Conservation (phyloP, 768 basidiomycete genomes). For the Suillus subalutaceus region DNA sequence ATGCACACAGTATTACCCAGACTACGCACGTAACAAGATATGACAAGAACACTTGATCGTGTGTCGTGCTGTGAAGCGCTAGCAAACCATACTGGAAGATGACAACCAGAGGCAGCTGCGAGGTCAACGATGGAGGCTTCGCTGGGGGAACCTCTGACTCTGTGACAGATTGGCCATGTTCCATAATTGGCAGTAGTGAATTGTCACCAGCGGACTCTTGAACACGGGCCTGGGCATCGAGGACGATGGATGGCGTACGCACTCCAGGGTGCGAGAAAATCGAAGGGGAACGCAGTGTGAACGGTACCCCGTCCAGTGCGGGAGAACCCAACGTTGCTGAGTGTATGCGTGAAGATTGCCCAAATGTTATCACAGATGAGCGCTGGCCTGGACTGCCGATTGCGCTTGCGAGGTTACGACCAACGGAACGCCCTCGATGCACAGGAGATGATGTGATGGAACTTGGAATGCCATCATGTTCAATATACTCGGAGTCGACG, state of each 20-base stretch:
- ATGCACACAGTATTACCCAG: conserved; percentile 5
- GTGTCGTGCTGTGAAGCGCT: conserved; percentile 86
- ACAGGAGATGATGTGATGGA: conserved; percentile 13
- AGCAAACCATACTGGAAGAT: conserved; percentile 91
- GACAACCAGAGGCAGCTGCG: conserved; percentile 78
- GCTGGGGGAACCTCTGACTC: conserved; percentile 45
- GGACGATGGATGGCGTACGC: conserved; percentile 71
- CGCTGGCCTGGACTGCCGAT: conserved; percentile 20
- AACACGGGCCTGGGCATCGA: conserved; percentile 67
- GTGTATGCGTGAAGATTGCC: conserved; percentile 27
- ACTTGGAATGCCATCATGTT: conserved; percentile 33
- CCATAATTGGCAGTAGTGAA: conserved; percentile 47
- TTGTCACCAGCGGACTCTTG: conserved; percentile 43
- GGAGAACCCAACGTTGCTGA: conserved; percentile 36
- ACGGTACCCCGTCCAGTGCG: conserved; percentile 37
- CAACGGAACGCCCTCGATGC: conserved; percentile 21
- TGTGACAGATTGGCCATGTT: conserved; percentile 40
- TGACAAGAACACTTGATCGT: conserved; percentile 90
- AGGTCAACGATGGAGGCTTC: conserved; percentile 66
- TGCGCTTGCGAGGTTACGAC: conserved; percentile 15
- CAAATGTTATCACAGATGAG: conserved; percentile 28
- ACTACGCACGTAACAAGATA: conserved; percentile 66
- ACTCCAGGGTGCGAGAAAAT: conserved; percentile 89
- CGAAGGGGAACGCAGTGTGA: conserved; percentile 59
- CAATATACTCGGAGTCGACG: conserved; percentile 47